Evolutionary conservation across 192 early-diverging fungal genomes (phyloP), one percentile per base, ranked within the genome.

Genomic region (Linderina pennispora): DNA sequence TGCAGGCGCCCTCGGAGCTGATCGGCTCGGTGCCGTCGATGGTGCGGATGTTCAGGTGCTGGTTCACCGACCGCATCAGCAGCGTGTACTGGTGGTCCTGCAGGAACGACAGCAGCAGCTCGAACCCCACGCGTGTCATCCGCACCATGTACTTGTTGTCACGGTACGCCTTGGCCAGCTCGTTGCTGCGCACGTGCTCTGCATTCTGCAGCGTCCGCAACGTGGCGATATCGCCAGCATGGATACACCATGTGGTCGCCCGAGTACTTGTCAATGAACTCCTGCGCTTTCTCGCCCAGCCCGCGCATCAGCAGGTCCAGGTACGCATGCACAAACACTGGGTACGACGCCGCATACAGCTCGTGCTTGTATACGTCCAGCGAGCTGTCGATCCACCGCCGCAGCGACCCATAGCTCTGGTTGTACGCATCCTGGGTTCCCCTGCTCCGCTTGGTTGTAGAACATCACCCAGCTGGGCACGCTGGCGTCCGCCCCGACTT

Each of bases 341-440:
- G 96, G 56, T 84, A 97, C 8, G 95, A 73, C 2, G 90, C 79
- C 7, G 82, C 73, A 26, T 80, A 77, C 17, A 98, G 75, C 75
- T 97, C 94, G 37, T 85, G 73, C 83, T 93, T 91, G 79, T 92
- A 99, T 50, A 82, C 79, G 53, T 97, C 97, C 36, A 99, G 76
- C 5, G 92, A 97, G 47, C 87, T 87, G 40, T 97, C 91, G 33
- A 97, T 85, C 91, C 90, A 96, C 28, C 79, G 75, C 35, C 86
- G 64, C 41, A 99, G 68, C 50, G 76, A 75, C 15, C 66, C 74
- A 68, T 97, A 97, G 43, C 80, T 83, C 35, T 79, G 59, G 35
- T 85, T 81, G 49, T 95, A 95, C 9, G 82, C 83, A 48, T 87
- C n/a, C 83, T 3, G 91, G 87, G 55, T 91, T 89, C 10, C 78